phyloP scores from a whole-genome alignment of 2,329 filamentous ascomycete species.

The Fusarium lateritium region DNA sequence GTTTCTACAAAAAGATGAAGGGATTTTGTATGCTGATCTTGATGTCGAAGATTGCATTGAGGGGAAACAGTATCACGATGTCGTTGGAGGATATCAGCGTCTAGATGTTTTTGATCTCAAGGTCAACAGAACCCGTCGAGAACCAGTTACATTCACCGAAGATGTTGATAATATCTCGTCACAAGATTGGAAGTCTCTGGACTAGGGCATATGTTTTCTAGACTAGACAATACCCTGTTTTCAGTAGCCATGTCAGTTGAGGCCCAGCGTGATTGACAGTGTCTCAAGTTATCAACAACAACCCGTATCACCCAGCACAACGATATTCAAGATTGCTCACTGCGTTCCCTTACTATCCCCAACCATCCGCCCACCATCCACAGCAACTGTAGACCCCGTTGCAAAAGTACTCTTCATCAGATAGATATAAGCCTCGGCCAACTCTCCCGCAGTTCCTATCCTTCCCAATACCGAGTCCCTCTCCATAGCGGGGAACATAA shows the following conservation, averaged over 20 bases:
- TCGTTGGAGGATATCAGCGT: constrained; percentile 69
- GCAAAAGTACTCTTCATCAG: constrained; percentile 13
- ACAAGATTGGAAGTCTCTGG: neutral
- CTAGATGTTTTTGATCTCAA: constrained; percentile 67
- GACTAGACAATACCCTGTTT: too few species aligned
- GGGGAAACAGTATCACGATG: constrained; percentile 70
- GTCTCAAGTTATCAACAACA: too few species aligned
- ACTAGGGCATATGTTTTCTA: neutral
- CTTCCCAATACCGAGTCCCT: neutral
- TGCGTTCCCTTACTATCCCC: neutral
- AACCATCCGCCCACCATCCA: neutral
- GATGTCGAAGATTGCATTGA: constrained; percentile 65
- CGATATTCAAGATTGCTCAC: too few species aligned
- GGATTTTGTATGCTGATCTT: constrained; percentile 66
- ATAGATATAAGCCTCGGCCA: neutral
- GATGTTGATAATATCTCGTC: fast-evolving
- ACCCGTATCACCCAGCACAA: too few species aligned
- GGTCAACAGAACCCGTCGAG: constrained; percentile 59
- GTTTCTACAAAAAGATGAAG: constrained; percentile 62
- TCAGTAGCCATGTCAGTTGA: too few species aligned
- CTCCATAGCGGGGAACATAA: neutral
- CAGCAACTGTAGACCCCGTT: constrained; percentile 2
- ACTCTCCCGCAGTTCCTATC: neutral
- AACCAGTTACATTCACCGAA: constrained; percentile 51
- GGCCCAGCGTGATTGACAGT: too few species aligned